These are phyloP conservation scores for Croton setiger DNA, from an alignment of 441 rosid genomes.

Conservation along the genomic window DNA sequence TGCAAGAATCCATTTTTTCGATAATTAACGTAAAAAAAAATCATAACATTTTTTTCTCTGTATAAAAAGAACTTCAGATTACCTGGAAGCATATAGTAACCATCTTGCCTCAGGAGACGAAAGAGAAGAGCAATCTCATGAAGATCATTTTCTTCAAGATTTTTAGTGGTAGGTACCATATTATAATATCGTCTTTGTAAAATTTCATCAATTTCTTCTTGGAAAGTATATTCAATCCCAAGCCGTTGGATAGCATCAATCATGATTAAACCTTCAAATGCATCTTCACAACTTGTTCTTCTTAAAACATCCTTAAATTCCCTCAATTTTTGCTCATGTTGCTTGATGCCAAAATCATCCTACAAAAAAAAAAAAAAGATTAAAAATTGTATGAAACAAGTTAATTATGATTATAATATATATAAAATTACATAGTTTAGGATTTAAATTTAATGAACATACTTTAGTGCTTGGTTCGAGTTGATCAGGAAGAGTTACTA, in stretches of 20 bases:
- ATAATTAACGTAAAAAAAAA: no score
- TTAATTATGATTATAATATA: no score
- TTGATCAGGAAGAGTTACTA: neutral
- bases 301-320: slow-evolving; percentile 10
- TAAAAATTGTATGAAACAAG: no score
- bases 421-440: no score
- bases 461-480: neutral
- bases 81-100: slow-evolving; percentile 11
- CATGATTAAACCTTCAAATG: slow-evolving; percentile 32
- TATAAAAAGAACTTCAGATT: neutral
- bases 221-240: slow-evolving; percentile 43
- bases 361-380: no score
- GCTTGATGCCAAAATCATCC: slow-evolving; percentile 18
- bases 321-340: slow-evolving; percentile 14
- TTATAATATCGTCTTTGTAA: slow-evolving; percentile 29
- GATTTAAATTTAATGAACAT: no score
- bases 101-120: slow-evolving; percentile 59
- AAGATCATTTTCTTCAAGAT: slow-evolving; percentile 25
- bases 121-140: slow-evolving; percentile 43
- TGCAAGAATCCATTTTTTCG: slow-evolving; percentile 2
- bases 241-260: slow-evolving; percentile 48
- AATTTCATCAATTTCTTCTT: slow-evolving; percentile 39
- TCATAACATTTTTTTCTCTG: no score
- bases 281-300: slow-evolving; percentile 12
- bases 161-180: neutral